Conservation (phyloP, 768 basidiomycete genomes). For the Calocybe indica region DNA sequence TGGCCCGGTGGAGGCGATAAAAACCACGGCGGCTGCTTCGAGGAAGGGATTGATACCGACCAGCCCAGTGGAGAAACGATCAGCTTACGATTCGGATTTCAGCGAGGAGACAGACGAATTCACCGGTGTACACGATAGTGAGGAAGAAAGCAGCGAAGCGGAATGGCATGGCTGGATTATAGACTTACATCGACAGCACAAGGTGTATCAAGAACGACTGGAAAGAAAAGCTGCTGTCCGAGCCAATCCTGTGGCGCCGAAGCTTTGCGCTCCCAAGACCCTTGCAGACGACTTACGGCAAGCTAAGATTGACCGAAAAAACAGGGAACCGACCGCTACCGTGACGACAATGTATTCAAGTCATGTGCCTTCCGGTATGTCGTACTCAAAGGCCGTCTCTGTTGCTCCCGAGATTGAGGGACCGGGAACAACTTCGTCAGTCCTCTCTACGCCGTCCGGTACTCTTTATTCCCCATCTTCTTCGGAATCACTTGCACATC, state of each 20-base stretch:
- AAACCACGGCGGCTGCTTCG: conserved; percentile 1
- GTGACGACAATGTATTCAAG: conserved; percentile 14
- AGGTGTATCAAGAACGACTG: conserved; percentile 12
- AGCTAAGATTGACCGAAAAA: conserved; percentile 13
- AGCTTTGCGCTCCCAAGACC: conserved; percentile 9
- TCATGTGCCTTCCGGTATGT: neutral
- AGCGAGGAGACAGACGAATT: conserved; percentile 16
- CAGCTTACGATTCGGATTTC: conserved; percentile 13
- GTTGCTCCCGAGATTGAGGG: neutral
- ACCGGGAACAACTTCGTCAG: neutral
- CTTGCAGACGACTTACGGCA: conserved; percentile 14
- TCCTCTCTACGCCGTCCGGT: conserved; percentile 7
- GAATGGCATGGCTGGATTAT: conserved; percentile 69
- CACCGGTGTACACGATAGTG: conserved; percentile 28
- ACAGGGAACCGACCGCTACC: conserved; percentile 24
- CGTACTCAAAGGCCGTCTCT: neutral
- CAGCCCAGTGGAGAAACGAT: neutral
- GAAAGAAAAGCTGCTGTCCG: conserved; percentile 8
- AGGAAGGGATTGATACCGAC: conserved; percentile 9
- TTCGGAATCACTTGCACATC: conserved; percentile 20
- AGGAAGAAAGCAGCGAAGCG: conserved; percentile 43
- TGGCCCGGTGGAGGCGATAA: conserved; percentile 6
- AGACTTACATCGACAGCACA: conserved; percentile 38
- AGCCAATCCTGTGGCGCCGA: conserved; percentile 1
- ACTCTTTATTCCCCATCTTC: conserved; percentile 28